A percentile compares a stretch with the other conserved stretches of the same genome.
Evolutionary conservation across 2,329 filamentous ascomycete genomes (phyloP).

Genomic region (Herpotrichia juniperi): DNA sequence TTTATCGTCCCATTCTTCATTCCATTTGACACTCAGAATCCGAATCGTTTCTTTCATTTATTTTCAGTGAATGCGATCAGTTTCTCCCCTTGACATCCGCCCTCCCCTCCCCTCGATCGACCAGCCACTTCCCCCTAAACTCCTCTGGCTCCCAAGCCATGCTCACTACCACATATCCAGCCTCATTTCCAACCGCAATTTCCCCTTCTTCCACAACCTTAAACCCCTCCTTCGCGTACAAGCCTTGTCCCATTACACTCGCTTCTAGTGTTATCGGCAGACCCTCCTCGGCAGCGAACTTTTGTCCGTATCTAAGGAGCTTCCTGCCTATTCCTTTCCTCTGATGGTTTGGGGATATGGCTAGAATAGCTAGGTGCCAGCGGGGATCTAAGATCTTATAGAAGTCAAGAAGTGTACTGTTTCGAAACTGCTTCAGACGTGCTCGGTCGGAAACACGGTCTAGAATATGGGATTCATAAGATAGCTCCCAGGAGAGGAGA

Average conservation of each 20-base stretch:
- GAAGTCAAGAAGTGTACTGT: constrained; percentile 2
- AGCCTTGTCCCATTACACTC: constrained; percentile 17
- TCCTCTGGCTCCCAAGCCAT: constrained; percentile 28
- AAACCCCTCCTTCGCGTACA: constrained; percentile 28
- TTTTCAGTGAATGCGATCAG: not conserved
- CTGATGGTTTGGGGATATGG: constrained; percentile 20
- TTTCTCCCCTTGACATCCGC: not conserved
- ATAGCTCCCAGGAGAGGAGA: constrained; percentile 23
- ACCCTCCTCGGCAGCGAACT: constrained; percentile 19
- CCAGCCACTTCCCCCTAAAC: constrained; percentile 14
- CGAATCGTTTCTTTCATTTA: not conserved
- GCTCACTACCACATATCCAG: no score
- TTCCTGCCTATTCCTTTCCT: constrained; percentile 22
- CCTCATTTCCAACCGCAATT: no score
- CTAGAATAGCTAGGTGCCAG: constrained; percentile 25
- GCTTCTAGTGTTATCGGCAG: constrained; percentile 25
- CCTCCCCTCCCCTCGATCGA: constrained; percentile 7
- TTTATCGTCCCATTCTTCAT: not conserved
- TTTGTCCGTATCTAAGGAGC: constrained; percentile 19
- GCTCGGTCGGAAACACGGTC: constrained; percentile 16
- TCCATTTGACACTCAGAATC: not conserved
- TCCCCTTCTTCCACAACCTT: constrained; percentile 12
- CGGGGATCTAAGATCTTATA: constrained; percentile 12
- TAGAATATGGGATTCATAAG: constrained; percentile 20
- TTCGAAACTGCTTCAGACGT: constrained; percentile 3